Percentiles rank a stretch among this genome's conserved stretches.
These are phyloP conservation scores for Apiospora malaysiana DNA, from an alignment of 2,329 filamentous ascomycete species.

Conservation along the genomic window DNA sequence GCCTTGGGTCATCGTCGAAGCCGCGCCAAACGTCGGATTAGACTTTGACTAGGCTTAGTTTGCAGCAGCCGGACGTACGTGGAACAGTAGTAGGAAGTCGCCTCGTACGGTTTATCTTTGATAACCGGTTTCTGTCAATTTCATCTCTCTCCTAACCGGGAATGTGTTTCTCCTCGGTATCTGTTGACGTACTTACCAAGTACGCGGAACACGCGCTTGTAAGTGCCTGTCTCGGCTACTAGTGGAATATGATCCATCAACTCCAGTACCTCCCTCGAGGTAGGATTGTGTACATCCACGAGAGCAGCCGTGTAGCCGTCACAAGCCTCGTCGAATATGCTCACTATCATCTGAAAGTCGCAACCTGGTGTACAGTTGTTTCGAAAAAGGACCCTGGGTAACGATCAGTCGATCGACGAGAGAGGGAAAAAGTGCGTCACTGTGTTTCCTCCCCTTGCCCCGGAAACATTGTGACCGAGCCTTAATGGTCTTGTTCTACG, in stretches of 20 bases:
- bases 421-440: background rate
- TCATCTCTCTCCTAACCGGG: background rate
- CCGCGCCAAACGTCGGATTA: conserved; percentile 11
- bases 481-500: background rate
- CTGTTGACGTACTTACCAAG: background rate
- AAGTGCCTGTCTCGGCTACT: background rate
- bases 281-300: background rate
- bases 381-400: background rate
- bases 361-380: background rate
- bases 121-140: conserved; percentile 11
- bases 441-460: background rate
- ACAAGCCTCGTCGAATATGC: background rate
- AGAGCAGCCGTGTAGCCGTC: background rate
- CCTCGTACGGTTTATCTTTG: background rate
- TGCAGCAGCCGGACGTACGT: background rate
- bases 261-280: background rate
- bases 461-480: background rate
- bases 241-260: conserved; percentile 7
- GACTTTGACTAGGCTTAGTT: conserved; percentile 5
- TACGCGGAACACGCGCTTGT: background rate
- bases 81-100: background rate
- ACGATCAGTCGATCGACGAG: background rate
- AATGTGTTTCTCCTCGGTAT: background rate
- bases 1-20: background rate
- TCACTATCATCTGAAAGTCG: background rate